Conservation (phyloP, 2,329 filamentous ascomycete species). For the Myrmaecium sp. region DNA sequence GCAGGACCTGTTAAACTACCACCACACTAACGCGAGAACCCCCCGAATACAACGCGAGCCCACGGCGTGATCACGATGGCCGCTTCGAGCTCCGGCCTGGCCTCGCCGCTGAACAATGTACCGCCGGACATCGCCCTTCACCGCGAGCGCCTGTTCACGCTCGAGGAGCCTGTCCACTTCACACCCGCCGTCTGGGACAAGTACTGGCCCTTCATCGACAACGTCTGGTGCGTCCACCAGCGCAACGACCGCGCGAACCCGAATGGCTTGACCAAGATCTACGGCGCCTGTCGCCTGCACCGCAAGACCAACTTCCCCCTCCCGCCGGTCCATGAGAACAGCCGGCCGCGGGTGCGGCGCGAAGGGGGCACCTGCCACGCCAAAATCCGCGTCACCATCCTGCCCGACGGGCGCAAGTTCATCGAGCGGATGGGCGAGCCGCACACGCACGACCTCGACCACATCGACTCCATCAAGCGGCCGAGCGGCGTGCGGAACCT, state of each 20-base stretch:
- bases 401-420: constrained; percentile 7
- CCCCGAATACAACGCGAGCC: too few species aligned
- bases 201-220: constrained; percentile 11
- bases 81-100: too few species aligned
- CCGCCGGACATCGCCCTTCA: constrained; percentile 9
- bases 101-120: constrained; percentile 7
- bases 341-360: constrained; percentile 4
- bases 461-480: constrained; percentile 9
- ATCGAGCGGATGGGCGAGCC: constrained; percentile 8
- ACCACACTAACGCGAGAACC: too few species aligned
- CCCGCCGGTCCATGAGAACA: constrained; percentile 4
- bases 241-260: constrained; percentile 4
- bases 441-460: constrained; percentile 9
- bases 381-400: constrained; percentile 9
- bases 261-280: constrained; percentile 7
- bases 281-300: constrained; percentile 9
- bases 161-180: constrained; percentile 9
- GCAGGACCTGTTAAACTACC: too few species aligned
- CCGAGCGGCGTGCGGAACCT: constrained; percentile 7
- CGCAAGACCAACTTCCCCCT: constrained; percentile 7
- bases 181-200: constrained; percentile 7
- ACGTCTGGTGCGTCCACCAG: constrained; percentile 10
- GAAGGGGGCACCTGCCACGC: constrained; percentile 8
- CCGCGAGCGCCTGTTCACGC: constrained; percentile 8
- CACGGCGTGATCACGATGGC: too few species aligned